Base-by-base conservation (phyloP, 1,284 basidiomycete genomes). In the Melampsora americana region DNA sequence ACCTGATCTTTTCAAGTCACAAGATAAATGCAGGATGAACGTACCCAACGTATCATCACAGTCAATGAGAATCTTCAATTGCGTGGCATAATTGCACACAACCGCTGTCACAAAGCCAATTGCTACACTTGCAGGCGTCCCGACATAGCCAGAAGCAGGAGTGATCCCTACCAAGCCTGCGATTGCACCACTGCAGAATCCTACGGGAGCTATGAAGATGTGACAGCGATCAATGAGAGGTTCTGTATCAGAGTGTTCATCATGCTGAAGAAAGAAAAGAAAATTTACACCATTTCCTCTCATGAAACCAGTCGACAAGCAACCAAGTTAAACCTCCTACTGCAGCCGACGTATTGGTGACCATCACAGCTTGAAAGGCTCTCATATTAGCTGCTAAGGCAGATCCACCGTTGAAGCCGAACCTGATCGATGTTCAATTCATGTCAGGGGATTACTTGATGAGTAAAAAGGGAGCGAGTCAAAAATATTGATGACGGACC, bases 101-200 rank as follows among this genome's bases (percentile, higher is more conserved):
- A 90, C 89, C 35, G 90, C 94, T 2, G 90, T 90, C 80, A 94
- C 84, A 81, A 95, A 87, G 69, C 95, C 94, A 81, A 93, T 95
- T 0, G 90, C 86, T 11, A 95, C 88, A 14, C 93, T 86, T 2
- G 93, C 91, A 86, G 89, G 90, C 23, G 92, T 84, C 67, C 92
- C 93, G 67, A 96, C 93, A 83, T 85, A 96, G 79, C 93, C 93
- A 23, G 92, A 91, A 6, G 88, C 95, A 18, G 95, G 94, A 0
- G 94, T 96, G 83, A 96, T 95, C 69, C 84, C 85, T 69, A 85
- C 81, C 14, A 96, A 88, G 70, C 93, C 94, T 16, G 90, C 86
- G 79, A 98, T 90, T 77, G 92, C 93, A 70, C 95, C 95, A 2
- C 92, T 93, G 85, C 95, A 99, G 86, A 99, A 95, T 18, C 94